phyloP scores from a whole-genome alignment of 495 filamentous ascomycete genomes.

The Xylaria grammica region DNA sequence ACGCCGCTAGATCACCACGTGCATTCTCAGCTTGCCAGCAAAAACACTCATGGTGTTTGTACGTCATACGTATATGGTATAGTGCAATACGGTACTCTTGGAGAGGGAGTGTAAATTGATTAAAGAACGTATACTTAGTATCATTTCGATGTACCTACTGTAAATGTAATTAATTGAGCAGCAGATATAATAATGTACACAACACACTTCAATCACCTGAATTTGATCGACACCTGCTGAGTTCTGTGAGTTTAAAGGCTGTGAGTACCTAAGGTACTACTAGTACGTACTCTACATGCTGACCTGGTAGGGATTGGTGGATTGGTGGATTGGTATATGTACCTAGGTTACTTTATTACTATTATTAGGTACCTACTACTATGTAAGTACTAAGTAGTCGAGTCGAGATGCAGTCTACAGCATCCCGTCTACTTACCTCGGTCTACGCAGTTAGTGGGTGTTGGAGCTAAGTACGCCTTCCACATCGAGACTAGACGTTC shows the following conservation, averaged over 20 bases:
- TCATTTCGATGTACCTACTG: background rate
- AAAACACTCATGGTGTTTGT: background rate
- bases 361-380: conserved; percentile 12
- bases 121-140: no score
- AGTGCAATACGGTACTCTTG: no score
- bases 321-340: background rate
- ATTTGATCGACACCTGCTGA: conserved; percentile 4
- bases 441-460: background rate
- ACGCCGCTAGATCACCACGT: no score
- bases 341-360: background rate
- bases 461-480: conserved; percentile 6
- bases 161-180: background rate
- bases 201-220: background rate
- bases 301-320: background rate
- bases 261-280: no score
- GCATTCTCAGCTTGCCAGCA: background rate
- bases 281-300: no score
- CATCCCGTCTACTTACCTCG: background rate
- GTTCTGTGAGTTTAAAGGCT: background rate
- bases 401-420: background rate
- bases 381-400: background rate
- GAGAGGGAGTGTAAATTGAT: no score
- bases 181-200: no score
- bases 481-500: background rate
- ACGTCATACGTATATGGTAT: no score